phyloP scores from a whole-genome alignment of 192 early-diverging fungal genomes.

The Podila verticillata region DNA sequence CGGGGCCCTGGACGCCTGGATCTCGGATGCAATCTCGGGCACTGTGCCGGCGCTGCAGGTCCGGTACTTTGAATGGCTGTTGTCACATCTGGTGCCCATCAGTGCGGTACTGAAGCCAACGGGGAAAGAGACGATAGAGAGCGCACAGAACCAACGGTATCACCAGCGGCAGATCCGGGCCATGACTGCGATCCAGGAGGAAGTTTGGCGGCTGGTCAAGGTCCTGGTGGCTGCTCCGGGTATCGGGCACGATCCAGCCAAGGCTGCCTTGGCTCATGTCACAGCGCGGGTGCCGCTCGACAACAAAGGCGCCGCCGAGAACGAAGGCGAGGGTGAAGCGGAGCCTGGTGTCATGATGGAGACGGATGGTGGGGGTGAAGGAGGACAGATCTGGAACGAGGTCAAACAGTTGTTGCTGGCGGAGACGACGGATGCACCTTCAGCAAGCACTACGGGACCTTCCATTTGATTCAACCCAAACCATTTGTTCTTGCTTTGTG shows the following conservation, averaged over 20 bases:
- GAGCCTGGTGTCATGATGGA: too few species aligned
- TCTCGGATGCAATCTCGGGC: conserved; percentile 39
- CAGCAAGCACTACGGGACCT: too few species aligned
- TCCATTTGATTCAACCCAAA: too few species aligned
- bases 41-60: conserved; percentile 21
- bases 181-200: conserved; percentile 14
- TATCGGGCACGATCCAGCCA: conserved; percentile 16
- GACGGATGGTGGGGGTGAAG: too few species aligned
- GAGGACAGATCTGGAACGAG: too few species aligned
- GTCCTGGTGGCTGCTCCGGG: conserved; percentile 19
- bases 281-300: too few species aligned
- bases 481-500: too few species aligned
- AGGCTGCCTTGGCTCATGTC: background rate
- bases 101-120: background rate
- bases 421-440: too few species aligned
- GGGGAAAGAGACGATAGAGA: too few species aligned
- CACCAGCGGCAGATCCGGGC: background rate
- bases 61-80: conserved; percentile 40
- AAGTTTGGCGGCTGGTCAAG: conserved; percentile 16
- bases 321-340: too few species aligned
- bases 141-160: background rate
- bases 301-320: too few species aligned
- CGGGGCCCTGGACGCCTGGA: conserved; percentile 33
- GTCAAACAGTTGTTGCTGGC: too few species aligned
- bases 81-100: conserved; percentile 1